These are phyloP conservation scores for Amanita pseudoporphyria DNA, from an alignment of 768 basidiomycete species.

Conservation along the genomic window DNA sequence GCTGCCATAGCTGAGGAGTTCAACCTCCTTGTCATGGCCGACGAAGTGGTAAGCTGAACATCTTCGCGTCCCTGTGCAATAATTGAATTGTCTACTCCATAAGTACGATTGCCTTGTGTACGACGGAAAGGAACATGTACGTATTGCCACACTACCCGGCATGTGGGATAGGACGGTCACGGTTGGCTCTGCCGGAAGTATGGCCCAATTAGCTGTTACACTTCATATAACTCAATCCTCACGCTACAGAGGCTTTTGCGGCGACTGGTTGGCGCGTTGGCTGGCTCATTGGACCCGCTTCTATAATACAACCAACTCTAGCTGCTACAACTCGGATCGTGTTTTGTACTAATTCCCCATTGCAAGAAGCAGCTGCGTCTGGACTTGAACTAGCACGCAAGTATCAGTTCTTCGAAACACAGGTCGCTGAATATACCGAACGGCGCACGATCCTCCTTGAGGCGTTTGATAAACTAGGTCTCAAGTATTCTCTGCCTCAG, in stretches of 20 bases:
- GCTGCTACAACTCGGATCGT: conserved; percentile 92
- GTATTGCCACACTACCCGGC: conserved; percentile 89
- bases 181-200: conserved; percentile 91
- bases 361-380: conserved; percentile 90
- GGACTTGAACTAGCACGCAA: conserved; percentile 75
- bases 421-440: conserved; percentile 70
- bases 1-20: conserved; percentile 85
- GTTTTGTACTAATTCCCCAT: conserved; percentile 89
- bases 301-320: conserved; percentile 77
- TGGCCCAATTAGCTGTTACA: conserved; percentile 17
- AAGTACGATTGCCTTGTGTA: conserved; percentile 93
- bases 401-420: conserved; percentile 68
- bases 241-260: conserved; percentile 75
- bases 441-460: conserved; percentile 65
- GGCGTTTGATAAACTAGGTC: conserved; percentile 74
- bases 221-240: background rate
- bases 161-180: conserved; percentile 99
- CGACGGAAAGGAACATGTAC: conserved; percentile 80
- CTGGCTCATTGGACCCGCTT: conserved; percentile 85
- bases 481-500: conserved; percentile 82
- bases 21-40: conserved; percentile 87
- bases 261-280: conserved; percentile 98
- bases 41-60: conserved; percentile 77
- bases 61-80: background rate
- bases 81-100: conserved; percentile 1